Percentiles rank a stretch among this genome's conserved stretches.
Conservation (phyloP, 2,329 filamentous ascomycete genomes). For the Penicillium sp. region DNA sequence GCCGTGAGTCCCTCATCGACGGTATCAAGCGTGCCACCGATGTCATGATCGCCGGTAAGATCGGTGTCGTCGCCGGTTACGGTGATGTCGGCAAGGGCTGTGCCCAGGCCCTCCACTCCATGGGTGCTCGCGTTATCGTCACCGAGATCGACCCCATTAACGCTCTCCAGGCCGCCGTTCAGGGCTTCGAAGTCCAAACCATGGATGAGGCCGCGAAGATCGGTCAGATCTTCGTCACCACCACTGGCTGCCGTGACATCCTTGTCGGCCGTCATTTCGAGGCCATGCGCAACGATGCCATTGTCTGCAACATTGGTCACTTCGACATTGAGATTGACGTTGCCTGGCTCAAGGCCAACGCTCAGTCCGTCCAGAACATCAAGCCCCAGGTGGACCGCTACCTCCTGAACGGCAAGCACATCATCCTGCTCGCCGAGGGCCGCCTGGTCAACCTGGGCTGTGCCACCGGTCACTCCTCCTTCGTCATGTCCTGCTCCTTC, state of each 20-base stretch:
- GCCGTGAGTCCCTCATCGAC: slow-evolving; percentile 96
- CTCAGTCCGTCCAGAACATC: slow-evolving; percentile 91
- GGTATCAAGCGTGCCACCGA: slow-evolving; percentile 99
- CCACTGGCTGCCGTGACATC: slow-evolving; percentile 98
- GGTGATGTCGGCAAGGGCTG: slow-evolving; percentile 99
- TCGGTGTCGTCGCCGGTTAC: slow-evolving; percentile 94
- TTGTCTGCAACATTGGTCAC: slow-evolving; percentile 99
- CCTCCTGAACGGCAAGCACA: slow-evolving; percentile 91
- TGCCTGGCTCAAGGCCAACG: slow-evolving; percentile 98
- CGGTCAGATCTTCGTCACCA: slow-evolving; percentile 98
- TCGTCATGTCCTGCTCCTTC: slow-evolving; percentile 99
- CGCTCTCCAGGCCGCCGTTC: slow-evolving; percentile 96
- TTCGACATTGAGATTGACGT: slow-evolving; percentile 99
- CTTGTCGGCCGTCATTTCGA: slow-evolving; percentile 88
- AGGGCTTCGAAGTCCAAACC: slow-evolving; percentile 91
- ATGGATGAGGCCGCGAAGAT: slow-evolving; percentile 91
- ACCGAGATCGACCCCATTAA: slow-evolving; percentile 99
- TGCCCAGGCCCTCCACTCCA: slow-evolving; percentile 88
- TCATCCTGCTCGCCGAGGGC: slow-evolving; percentile 97
- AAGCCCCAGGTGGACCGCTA: slow-evolving; percentile 99
- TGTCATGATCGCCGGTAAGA: slow-evolving; percentile 99
- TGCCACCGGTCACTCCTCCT: slow-evolving; percentile 97
- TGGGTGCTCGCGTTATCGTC: slow-evolving; percentile 94
- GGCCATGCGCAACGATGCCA: slow-evolving; percentile 93
- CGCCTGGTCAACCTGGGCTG: slow-evolving; percentile 99